phyloP scores from a whole-genome alignment of 495 filamentous ascomycete genomes.

The Neurospora intermedia region DNA sequence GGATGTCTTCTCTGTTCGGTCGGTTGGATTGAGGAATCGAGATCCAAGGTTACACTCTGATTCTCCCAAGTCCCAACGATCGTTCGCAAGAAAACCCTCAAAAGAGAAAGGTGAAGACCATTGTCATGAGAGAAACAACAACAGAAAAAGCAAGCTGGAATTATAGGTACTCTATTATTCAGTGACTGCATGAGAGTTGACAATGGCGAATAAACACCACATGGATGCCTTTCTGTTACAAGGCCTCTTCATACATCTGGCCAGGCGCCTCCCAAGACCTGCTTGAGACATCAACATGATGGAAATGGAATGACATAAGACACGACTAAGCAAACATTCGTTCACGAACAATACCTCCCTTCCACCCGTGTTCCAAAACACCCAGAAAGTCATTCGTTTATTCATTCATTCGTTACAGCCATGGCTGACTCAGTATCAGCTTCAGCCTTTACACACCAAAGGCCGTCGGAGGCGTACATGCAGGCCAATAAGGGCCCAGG shows the following conservation, averaged over 20 bases:
- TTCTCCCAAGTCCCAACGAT: neutral
- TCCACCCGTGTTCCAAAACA: neutral
- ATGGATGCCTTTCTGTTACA: neutral
- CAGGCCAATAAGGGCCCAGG: slow-evolving; percentile 11
- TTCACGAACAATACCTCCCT: neutral
- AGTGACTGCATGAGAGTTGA: neutral
- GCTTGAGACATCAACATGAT: neutral
- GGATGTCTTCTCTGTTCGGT: neutral
- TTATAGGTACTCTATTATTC: neutral
- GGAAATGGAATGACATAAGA: neutral
- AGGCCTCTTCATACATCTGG: neutral
- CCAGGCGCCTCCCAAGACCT: neutral
- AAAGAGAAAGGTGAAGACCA: neutral
- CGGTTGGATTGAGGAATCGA: neutral
- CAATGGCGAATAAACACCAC: neutral
- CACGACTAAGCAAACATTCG: neutral
- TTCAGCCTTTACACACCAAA: neutral
- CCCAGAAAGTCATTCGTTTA: neutral
- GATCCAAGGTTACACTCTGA: neutral
- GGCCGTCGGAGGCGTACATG: neutral
- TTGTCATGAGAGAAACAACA: neutral
- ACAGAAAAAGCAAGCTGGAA: neutral
- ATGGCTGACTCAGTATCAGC: neutral
- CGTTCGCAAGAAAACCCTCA: neutral
- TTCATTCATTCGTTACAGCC: neutral